Percentiles rank a stretch among this genome's conserved stretches.
phyloP scores from a whole-genome alignment of 768 basidiomycete genomes.

The Mycena belliarum region DNA sequence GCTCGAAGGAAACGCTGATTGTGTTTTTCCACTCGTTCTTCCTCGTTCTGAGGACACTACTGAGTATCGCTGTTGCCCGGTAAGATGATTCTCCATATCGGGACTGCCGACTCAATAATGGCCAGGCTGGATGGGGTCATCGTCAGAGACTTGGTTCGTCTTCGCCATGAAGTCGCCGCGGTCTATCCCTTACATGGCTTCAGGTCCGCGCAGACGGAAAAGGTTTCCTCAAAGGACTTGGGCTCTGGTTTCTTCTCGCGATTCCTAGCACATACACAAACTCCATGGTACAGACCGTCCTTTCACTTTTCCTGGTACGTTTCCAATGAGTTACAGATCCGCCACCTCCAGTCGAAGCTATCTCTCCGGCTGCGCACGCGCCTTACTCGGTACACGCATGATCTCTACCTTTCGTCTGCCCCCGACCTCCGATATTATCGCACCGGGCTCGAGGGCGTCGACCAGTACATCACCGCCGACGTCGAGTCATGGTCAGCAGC shows the following conservation, averaged over 20 bases:
- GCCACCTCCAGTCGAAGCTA: conserved; percentile 85
- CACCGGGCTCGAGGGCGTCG: conserved; percentile 67
- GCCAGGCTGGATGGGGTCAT: conserved; percentile 80
- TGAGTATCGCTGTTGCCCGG: conserved; percentile 82
- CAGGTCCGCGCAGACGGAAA: conserved; percentile 80
- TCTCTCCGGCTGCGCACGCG: conserved; percentile 82
- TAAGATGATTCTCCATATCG: background rate
- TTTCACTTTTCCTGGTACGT: background rate
- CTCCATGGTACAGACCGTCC: conserved; percentile 65
- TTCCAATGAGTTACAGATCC: conserved; percentile 53
- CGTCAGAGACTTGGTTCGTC: conserved; percentile 76
- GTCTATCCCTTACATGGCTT: background rate
- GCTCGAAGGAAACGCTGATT: conserved; percentile 71
- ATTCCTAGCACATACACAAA: conserved; percentile 96
- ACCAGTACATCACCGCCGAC: conserved; percentile 93
- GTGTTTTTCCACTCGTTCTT: conserved; percentile 81
- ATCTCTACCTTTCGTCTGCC: conserved; percentile 81
- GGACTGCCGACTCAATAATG: background rate
- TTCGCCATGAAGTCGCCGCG: background rate
- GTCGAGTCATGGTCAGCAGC: conserved; percentile 87
- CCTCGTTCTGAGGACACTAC: conserved; percentile 80
- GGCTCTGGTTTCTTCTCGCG: conserved; percentile 86
- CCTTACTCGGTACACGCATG: conserved; percentile 87
- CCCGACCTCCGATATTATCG: conserved; percentile 75
- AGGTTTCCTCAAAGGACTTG: conserved; percentile 81